A percentile compares a stretch with the other conserved stretches of the same genome.
These are phyloP conservation scores for Cordyceps cicadae DNA, from an alignment of 2,329 filamentous ascomycete genomes.

Conservation along the genomic window DNA sequence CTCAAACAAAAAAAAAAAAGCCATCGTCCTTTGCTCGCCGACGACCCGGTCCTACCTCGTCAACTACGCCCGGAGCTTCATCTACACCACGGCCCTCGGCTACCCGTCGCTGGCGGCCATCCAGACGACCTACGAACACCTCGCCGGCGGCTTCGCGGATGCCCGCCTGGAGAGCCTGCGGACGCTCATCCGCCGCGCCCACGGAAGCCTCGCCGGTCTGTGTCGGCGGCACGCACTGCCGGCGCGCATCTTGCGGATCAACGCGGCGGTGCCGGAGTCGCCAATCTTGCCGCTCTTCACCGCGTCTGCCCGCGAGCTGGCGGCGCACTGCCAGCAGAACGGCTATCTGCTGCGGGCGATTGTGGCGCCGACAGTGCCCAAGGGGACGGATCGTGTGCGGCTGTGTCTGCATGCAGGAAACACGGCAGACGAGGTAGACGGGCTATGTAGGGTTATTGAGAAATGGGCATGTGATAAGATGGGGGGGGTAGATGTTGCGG, in stretches of 20 bases:
- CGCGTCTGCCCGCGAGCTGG: conserved; percentile 47
- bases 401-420: conserved; percentile 64
- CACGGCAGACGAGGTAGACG: conserved; percentile 46
- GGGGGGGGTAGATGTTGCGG: neutral
- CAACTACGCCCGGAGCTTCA: conserved; percentile 67
- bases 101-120: conserved; percentile 54
- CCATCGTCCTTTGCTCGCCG: conserved; percentile 53
- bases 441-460: conserved; percentile 39
- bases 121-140: conserved; percentile 46
- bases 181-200: conserved; percentile 29
- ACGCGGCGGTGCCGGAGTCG: conserved; percentile 35
- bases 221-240: conserved; percentile 14
- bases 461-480: conserved; percentile 33
- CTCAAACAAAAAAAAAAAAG: neutral
- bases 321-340: conserved; percentile 47
- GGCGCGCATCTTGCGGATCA: conserved; percentile 26
- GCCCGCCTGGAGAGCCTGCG: conserved; percentile 24
- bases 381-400: conserved; percentile 54
- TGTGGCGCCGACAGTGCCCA: conserved; percentile 59
- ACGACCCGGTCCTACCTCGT: conserved; percentile 56
- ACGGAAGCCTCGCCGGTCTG: conserved; percentile 35
- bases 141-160: conserved; percentile 42
- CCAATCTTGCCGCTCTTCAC: conserved; percentile 60
- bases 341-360: conserved; percentile 58
- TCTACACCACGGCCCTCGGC: conserved; percentile 65